Evolutionary conservation across 192 early-diverging fungal genomes (phyloP), one percentile per base, ranked within the genome.

Genomic region (Coemansia sp.): DNA sequence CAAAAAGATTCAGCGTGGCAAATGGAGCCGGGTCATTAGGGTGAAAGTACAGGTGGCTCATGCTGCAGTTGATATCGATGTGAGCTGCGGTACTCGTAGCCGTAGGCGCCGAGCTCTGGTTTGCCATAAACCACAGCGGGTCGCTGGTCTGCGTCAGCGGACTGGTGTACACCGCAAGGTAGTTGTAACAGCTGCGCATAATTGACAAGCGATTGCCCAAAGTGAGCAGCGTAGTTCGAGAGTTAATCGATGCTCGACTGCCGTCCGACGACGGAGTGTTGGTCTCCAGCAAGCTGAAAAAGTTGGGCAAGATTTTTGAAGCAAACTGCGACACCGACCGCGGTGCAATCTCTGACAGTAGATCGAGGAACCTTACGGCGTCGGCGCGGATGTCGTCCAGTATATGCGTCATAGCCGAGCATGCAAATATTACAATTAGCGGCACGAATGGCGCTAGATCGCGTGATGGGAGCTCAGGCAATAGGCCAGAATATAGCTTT

Each of bases 401-500:
- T 34, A 97, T 95, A 75, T 95, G 94, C 7, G 94, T 95, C 88
- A 95, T 93, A 20, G 89, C 93, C 15, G 94, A 92, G 77, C 91
- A 94, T 5, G 89, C 91, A 65, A 91, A 95, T 3, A 92, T 89
- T 53, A 93, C 86, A 29, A 93, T 82, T 34, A 95, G 75, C 4
- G 93, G 85, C 62, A 93, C 70, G 76, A 97, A 97, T 27, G 95
- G 92, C 58, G 87, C 85, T 24, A 95, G 58, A 39, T 94, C 90
- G 47, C 85, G 78, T 58, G 85, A 58, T 31, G 80, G 65, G 5
- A 86, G 68, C 52, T 63, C 66, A 0, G 76, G 83, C 65, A 90
- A 64, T 40, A 82, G 66, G 4, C 73, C 68, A 27, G 47, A 41
- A 43, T 84, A 81, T 20, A 87, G 87, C 65, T 72, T 76, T 66